Evolutionary conservation across 805 yeast species (phyloP).

Genomic region (Ogataea ganodermae): DNA sequence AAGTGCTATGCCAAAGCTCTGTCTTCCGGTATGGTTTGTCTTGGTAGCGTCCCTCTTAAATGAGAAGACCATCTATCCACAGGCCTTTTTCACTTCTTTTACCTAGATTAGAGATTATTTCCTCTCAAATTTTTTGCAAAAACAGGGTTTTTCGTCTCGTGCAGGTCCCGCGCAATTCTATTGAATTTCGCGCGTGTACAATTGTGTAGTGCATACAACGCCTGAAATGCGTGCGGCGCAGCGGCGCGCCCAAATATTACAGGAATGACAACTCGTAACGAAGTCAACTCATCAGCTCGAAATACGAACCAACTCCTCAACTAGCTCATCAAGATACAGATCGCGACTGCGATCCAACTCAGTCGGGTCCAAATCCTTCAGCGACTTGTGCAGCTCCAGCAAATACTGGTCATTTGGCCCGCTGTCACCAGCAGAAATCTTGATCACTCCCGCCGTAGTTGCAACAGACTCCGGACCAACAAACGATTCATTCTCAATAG

Average conservation of each 20-base stretch:
- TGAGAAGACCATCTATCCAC: too few species aligned
- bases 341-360: conserved; percentile 36
- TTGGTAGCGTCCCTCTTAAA: too few species aligned
- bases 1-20: background rate
- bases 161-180: conserved; percentile 3
- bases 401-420: conserved; percentile 80
- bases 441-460: conserved; percentile 63
- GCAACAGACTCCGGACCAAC: conserved; percentile 74
- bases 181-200: background rate
- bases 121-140: background rate
- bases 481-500: conserved; percentile 76
- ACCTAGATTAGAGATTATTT: background rate
- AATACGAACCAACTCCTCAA: conserved; percentile 12
- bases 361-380: conserved; percentile 41
- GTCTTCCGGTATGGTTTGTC: too few species aligned
- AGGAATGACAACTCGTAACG: too few species aligned
- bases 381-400: conserved; percentile 50
- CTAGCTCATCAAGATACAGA: conserved; percentile 40
- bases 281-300: background rate
- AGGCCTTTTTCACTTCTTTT: background rate
- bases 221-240: background rate
- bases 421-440: conserved; percentile 68
- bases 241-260: background rate
- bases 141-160: background rate
- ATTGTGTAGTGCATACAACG: too few species aligned